Percentiles rank a stretch among this genome's conserved stretches.
These are phyloP conservation scores for Blastobotrys peoriensis DNA, from an alignment of 805 yeast species.

Conservation along the genomic window DNA sequence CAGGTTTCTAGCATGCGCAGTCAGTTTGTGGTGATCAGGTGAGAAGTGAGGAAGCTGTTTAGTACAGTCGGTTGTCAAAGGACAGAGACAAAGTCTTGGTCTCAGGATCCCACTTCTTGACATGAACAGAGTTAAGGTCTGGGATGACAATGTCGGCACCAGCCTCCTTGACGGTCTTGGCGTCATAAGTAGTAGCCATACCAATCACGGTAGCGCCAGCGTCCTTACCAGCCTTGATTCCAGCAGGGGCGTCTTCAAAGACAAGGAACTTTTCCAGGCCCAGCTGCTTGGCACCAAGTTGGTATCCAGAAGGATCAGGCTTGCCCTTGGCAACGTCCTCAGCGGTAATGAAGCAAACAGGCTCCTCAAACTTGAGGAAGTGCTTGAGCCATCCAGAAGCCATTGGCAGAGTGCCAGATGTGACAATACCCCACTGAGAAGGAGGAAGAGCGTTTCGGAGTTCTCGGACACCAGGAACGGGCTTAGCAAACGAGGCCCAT, in stretches of 20 bases:
- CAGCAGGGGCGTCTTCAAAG: conserved; percentile 88
- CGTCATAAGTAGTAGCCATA: conserved; percentile 71
- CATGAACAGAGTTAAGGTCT: conserved; percentile 58
- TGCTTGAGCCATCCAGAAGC: conserved; percentile 72
- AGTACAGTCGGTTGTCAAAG: conserved; percentile 8
- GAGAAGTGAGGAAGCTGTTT: too few relatives aligned
- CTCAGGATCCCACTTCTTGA: conserved; percentile 46
- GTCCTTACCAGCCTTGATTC: conserved; percentile 73
- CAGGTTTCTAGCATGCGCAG: too few relatives aligned
- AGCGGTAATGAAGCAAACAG: conserved; percentile 76
- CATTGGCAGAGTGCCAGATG: conserved; percentile 72
- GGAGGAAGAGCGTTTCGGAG: conserved; percentile 38
- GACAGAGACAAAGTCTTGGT: conserved; percentile 20
- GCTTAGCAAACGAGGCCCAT: conserved; percentile 66
- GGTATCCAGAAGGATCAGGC: conserved; percentile 83
- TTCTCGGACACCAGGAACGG: conserved; percentile 70
- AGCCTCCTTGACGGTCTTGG: conserved; percentile 59
- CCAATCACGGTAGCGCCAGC: conserved; percentile 83
- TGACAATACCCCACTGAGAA: conserved; percentile 74
- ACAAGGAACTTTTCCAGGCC: conserved; percentile 41
- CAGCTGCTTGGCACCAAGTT: conserved; percentile 32
- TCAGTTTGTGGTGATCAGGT: too few relatives aligned
- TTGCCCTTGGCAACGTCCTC: conserved; percentile 74
- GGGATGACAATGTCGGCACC: conserved; percentile 82
- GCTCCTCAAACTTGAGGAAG: conserved; percentile 54